Percentiles rank a stretch among this genome's conserved stretches.
phyloP scores from a whole-genome alignment of 1,284 basidiomycete genomes.

The Fistulina hepatica region DNA sequence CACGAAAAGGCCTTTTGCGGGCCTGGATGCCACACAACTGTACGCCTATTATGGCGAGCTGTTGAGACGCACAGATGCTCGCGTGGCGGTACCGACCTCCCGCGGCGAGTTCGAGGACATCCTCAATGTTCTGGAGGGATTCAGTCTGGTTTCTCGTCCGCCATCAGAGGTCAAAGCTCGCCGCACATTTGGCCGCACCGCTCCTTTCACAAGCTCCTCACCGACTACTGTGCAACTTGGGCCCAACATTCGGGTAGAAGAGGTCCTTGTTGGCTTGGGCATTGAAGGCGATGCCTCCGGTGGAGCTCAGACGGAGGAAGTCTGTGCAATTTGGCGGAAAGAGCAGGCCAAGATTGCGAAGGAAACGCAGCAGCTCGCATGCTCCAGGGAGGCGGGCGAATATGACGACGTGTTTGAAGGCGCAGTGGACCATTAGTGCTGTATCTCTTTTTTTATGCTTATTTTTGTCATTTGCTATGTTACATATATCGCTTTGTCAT shows the following conservation, averaged over 20 bases:
- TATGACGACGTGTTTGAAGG: constrained; percentile 33
- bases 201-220: constrained; percentile 42
- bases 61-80: constrained; percentile 42
- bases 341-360: constrained; percentile 45
- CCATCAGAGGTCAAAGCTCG: constrained; percentile 30
- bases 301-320: constrained; percentile 36
- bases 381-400: constrained; percentile 20
- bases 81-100: constrained; percentile 51
- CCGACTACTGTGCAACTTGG: constrained; percentile 39
- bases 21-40: constrained; percentile 47
- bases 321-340: constrained; percentile 54
- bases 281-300: constrained; percentile 42
- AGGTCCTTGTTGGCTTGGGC: constrained; percentile 55
- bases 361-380: constrained; percentile 35
- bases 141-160: constrained; percentile 40
- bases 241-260: constrained; percentile 48
- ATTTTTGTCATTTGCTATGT: neutral
- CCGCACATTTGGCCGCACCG: constrained; percentile 40
- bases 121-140: constrained; percentile 57
- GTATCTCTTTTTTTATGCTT: neutral
- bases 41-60: constrained; percentile 52
- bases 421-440: constrained; percentile 41
- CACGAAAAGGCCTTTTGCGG: constrained; percentile 21
- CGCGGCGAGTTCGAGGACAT: constrained; percentile 68
- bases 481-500: neutral